Evolutionary conservation across 2,329 filamentous ascomycete genomes (phyloP).

Genomic region (Tricladium varicosporioides): DNA sequence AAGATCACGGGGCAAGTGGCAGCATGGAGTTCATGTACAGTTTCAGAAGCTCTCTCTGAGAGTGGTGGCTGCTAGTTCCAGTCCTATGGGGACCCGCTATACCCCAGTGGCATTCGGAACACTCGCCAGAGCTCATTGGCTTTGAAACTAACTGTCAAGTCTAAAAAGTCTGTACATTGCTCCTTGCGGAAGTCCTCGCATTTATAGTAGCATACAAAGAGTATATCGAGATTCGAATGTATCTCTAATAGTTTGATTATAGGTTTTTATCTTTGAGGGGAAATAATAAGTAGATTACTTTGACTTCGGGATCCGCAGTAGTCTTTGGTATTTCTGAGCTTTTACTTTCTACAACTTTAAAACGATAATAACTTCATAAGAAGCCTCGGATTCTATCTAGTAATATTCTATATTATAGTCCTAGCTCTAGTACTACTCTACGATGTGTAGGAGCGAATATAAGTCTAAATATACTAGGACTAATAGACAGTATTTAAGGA

Average conservation of each 20-base stretch:
- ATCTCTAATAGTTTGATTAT: background rate
- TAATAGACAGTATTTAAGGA: no score
- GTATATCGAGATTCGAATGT: conserved; percentile 8
- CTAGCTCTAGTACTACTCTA: no score
- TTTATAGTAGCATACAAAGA: conserved; percentile 7
- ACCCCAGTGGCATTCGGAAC: no score
- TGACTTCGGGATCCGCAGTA: conserved; percentile 7
- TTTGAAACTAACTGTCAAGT: conserved; percentile 12
- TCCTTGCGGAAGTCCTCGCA: conserved; percentile 1
- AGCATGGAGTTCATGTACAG: no score
- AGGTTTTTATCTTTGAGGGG: conserved; percentile 4
- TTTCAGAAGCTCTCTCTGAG: no score
- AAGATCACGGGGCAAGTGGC: no score
- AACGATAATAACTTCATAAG: background rate
- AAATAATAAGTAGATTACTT: conserved; percentile 11
- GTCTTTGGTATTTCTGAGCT: conserved; percentile 9
- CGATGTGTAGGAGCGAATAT: no score
- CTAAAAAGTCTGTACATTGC: conserved; percentile 9
- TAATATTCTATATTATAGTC: no score
- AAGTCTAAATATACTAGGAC: no score
- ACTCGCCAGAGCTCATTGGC: conserved; percentile 16
- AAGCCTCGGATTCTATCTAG: conserved; percentile 7
- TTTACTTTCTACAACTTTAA: conserved; percentile 3
- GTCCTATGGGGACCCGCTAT: no score
- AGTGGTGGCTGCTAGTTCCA: no score